Percentiles rank a stretch among this genome's conserved stretches.
phyloP scores from a whole-genome alignment of 352 stramenopile genomes.

The Globisporangium radiosum region DNA sequence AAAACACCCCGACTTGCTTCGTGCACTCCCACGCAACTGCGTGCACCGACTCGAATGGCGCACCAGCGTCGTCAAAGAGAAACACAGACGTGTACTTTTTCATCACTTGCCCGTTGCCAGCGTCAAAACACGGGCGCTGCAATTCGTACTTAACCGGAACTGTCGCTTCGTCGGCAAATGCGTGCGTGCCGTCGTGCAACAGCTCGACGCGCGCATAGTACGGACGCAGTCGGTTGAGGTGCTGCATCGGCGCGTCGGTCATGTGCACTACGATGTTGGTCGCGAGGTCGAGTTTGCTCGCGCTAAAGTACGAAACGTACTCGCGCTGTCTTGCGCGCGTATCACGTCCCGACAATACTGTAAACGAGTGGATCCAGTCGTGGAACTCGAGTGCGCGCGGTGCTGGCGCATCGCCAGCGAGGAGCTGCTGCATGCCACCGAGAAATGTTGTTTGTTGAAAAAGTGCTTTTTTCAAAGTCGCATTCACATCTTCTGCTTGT shows the following conservation, averaged over 20 bases:
- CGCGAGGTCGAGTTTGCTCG: slow-evolving; percentile 58
- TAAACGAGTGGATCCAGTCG: slow-evolving; percentile 75
- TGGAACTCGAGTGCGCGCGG: slow-evolving; percentile 58
- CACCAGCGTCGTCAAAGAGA: slow-evolving; percentile 35
- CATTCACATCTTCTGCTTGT: slow-evolving; percentile 44
- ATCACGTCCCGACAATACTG: slow-evolving; percentile 29
- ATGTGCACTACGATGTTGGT: slow-evolving; percentile 44
- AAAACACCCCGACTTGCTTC: slow-evolving; percentile 52
- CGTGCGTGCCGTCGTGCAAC: slow-evolving; percentile 45
- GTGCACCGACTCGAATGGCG: slow-evolving; percentile 36
- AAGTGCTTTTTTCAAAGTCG: slow-evolving; percentile 54
- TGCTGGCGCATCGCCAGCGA: slow-evolving; percentile 26
- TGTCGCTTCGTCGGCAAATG: slow-evolving; percentile 24
- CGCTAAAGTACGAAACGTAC: slow-evolving; percentile 38
- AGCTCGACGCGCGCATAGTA: slow-evolving; percentile 37
- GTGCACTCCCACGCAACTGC: slow-evolving; percentile 36
- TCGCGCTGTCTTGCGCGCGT: slow-evolving; percentile 11
- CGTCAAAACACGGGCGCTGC: slow-evolving; percentile 16
- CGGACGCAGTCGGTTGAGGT: slow-evolving; percentile 18
- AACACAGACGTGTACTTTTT: slow-evolving; percentile 68
- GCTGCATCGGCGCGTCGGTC: slow-evolving; percentile 30
- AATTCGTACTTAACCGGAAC: slow-evolving; percentile 33
- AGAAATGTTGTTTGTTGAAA: slow-evolving; percentile 65
- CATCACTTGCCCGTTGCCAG: slow-evolving; percentile 40
- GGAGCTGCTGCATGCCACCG: slow-evolving; percentile 36